Evolutionary conservation across 1,284 basidiomycete genomes (phyloP), one percentile per base, ranked within the genome.

Genomic region (Limonomyces culmigenus): DNA sequence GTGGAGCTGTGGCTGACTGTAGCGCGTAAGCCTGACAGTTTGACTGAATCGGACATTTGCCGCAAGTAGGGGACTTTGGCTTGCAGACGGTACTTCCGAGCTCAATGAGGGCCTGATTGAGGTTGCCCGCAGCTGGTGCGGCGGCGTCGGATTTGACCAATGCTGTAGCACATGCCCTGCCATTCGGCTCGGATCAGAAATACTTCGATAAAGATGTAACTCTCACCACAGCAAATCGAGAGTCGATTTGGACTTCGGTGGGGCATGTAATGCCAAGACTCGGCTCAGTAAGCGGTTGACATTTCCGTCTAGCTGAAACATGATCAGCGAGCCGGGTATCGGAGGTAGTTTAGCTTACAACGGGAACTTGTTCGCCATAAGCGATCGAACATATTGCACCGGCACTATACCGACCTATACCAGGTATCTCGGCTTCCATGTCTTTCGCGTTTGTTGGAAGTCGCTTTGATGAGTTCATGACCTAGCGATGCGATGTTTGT

Each of bases 351-450:
- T 3, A 27, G 63, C 76, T 50, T 52, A 88, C 86, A 34, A 91
- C 85, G 12, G 89, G 83, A 8, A 72, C 80, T 40, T 69, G 67
- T 43, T 87, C 70, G 23, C 80, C 83, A 47, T 89, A 92, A 2
- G 87, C 87, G 51, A 95, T 95, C 1, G 83, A 87, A 43, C 74
- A 75, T 40, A 95, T 88, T 5, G 89, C 89, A 15, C 88, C 86
- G 18, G 78, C 75, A 36, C 87, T 95, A 52, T 96, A 96, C 27
- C 86, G 65, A 23, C 91, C 91, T 25, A 96, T 80, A 2, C 92
- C 91, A 19, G 88, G 84, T 31, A 96, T 80, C 39, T 79, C 67
- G 36, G 74, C 70, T 55, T 93, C 77, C 64, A 98, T 72, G 13
- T 77, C 74, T 43, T 70, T 70, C 0, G 85, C 80, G 43, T 80